phyloP scores from a whole-genome alignment of 2,329 filamentous ascomycete species.

The Zalaria obscura region DNA sequence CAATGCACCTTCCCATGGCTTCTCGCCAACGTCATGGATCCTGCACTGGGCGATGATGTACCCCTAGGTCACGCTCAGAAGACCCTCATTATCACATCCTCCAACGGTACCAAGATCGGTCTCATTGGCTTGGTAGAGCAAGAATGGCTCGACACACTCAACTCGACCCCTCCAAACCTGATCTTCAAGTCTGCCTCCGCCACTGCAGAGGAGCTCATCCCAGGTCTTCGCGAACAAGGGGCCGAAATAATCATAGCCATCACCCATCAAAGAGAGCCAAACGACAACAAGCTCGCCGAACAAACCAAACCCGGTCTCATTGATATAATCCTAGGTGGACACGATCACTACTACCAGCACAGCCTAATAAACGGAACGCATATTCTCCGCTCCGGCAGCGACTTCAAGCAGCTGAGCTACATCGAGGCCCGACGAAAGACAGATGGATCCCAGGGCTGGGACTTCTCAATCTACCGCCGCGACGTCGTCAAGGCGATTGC shows the following conservation, averaged over 20 bases:
- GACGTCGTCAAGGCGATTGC: constrained; percentile 58
- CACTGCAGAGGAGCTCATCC: constrained; percentile 63
- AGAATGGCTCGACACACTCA: constrained; percentile 83
- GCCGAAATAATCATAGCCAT: constrained; percentile 73
- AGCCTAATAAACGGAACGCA: constrained; percentile 65
- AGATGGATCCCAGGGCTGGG: constrained; percentile 45
- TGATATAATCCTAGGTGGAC: constrained; percentile 76
- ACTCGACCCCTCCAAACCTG: constrained; percentile 66
- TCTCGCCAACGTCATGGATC: constrained; percentile 76
- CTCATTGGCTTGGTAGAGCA: constrained; percentile 75
- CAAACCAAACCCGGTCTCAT: constrained; percentile 56
- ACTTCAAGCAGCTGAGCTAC: constrained; percentile 88
- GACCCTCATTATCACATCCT: constrained; percentile 63
- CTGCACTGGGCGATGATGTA: constrained; percentile 58
- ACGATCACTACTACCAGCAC: constrained; percentile 82
- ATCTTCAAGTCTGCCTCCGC: constrained; percentile 67
- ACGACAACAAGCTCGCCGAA: constrained; percentile 72
- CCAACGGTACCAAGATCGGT: constrained; percentile 75
- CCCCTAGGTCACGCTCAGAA: constrained; percentile 63
- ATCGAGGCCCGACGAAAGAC: constrained; percentile 56
- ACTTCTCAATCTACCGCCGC: constrained; percentile 61
- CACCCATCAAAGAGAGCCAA: constrained; percentile 77
- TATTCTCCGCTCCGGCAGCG: constrained; percentile 72
- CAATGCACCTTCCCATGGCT: constrained; percentile 84
- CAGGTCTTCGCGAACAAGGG: constrained; percentile 57